phyloP scores from a whole-genome alignment of 441 rosid species.

The Croton laevigatus region DNA sequence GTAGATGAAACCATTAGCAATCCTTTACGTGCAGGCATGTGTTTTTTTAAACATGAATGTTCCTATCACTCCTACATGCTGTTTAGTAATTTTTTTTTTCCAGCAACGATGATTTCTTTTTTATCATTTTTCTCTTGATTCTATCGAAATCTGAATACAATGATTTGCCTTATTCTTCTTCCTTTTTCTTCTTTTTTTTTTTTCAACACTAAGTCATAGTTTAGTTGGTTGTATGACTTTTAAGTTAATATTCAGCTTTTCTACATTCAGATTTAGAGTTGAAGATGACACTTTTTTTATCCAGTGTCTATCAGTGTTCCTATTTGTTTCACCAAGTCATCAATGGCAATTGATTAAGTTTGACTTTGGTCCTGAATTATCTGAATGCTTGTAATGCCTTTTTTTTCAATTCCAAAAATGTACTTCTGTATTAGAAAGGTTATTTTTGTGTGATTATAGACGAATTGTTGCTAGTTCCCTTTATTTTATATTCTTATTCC shows the following conservation, averaged over 20 bases:
- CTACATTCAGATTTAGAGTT: background rate
- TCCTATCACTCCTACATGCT: background rate
- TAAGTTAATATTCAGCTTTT: background rate
- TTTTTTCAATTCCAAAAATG: background rate
- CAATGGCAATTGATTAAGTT: slow-evolving; percentile 1
- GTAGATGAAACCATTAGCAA: background rate
- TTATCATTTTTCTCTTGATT: background rate
- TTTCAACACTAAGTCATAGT: background rate
- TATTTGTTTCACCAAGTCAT: slow-evolving; percentile 1
- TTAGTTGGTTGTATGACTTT: background rate
- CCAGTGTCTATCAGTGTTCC: background rate
- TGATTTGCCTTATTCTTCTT: background rate
- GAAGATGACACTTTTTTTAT: background rate
- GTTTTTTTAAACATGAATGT: background rate
- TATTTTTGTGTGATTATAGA: background rate
- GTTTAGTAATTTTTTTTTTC: background rate
- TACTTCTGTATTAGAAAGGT: background rate
- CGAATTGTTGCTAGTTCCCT: background rate
- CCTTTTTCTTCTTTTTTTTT: background rate
- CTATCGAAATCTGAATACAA: background rate
- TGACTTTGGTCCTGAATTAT: background rate
- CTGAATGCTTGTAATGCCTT: slow-evolving; percentile 1
- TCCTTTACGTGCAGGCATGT: background rate
- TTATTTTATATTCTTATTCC: background rate
- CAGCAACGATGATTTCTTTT: background rate